phyloP scores from a whole-genome alignment of 768 basidiomycete genomes.

The Nevesoporus exiguus region DNA sequence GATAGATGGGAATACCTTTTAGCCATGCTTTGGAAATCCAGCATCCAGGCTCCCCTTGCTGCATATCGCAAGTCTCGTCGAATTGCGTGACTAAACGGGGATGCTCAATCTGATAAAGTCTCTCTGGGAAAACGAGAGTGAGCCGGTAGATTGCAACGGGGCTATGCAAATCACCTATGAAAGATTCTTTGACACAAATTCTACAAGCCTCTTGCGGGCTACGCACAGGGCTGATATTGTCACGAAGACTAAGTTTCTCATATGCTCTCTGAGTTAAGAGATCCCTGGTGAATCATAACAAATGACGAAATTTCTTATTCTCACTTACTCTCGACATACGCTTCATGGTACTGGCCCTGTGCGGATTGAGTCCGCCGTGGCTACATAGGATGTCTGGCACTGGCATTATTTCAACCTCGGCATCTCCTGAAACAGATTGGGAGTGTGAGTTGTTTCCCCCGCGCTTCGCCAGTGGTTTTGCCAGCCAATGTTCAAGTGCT shows the following conservation, averaged over 20 bases:
- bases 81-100: slow-evolving; percentile 57
- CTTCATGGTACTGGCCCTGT: slow-evolving; percentile 61
- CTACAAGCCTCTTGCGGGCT: slow-evolving; percentile 54
- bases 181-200: slow-evolving; percentile 52
- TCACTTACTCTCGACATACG: slow-evolving; percentile 52
- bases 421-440: slow-evolving; percentile 15
- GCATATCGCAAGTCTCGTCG: slow-evolving; percentile 47
- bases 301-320: not conserved
- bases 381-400: slow-evolving; percentile 54
- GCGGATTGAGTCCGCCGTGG: slow-evolving; percentile 62
- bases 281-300: not conserved
- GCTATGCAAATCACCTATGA: slow-evolving; percentile 46
- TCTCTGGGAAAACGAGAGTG: slow-evolving; percentile 42
- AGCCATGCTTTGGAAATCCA: slow-evolving; percentile 83
- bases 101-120: slow-evolving; percentile 66
- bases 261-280: slow-evolving; percentile 20
- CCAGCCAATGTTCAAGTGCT: slow-evolving; percentile 61
- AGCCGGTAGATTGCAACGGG: not conserved
- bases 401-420: slow-evolving; percentile 22
- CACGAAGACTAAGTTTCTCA: slow-evolving; percentile 31
- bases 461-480: slow-evolving; percentile 30
- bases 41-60: slow-evolving; percentile 44
- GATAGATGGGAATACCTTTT: slow-evolving; percentile 47
- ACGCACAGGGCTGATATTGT: slow-evolving; percentile 49
- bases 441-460: slow-evolving; percentile 20